Percentiles rank a stretch among this genome's conserved stretches.
These are phyloP conservation scores for Phyllosticta ampelicida DNA, from an alignment of 2,329 filamentous ascomycete genomes.

Conservation along the genomic window DNA sequence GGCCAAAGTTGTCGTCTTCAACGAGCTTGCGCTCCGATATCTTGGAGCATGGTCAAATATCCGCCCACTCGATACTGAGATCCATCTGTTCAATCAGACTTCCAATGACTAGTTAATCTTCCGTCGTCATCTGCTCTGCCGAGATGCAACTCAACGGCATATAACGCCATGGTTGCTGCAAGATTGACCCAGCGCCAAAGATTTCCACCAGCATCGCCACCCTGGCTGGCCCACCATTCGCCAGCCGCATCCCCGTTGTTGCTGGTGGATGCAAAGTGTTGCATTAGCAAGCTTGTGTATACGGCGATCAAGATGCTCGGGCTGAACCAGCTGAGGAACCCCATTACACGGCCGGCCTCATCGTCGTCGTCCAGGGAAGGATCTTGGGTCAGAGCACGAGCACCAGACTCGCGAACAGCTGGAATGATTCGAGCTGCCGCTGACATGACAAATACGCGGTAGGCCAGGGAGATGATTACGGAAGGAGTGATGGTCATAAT, in stretches of 20 bases:
- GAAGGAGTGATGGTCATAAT: conserved; percentile 93
- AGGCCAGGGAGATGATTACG: conserved; percentile 88
- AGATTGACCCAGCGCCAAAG: conserved; percentile 92
- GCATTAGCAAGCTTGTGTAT: conserved; percentile 89
- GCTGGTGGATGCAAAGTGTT: conserved; percentile 75
- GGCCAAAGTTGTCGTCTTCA: neutral
- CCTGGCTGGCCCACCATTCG: conserved; percentile 76
- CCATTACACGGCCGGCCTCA: conserved; percentile 67
- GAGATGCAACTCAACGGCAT: conserved; percentile 81
- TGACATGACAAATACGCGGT: conserved; percentile 91
- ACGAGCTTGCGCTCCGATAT: neutral
- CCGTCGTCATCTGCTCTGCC: conserved; percentile 71
- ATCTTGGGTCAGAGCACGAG: conserved; percentile 71
- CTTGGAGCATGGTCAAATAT: neutral
- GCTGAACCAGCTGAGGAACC: conserved; percentile 84
- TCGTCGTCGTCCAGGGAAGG: conserved; percentile 78
- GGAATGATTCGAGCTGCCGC: conserved; percentile 93
- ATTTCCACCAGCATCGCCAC: conserved; percentile 72
- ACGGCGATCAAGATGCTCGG: conserved; percentile 91
- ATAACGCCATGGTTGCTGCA: conserved; percentile 76
- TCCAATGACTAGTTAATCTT: conserved; percentile 72
- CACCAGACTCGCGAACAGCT: conserved; percentile 77
- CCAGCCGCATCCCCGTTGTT: conserved; percentile 43
- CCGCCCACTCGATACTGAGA: neutral
- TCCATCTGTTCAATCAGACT: conserved; percentile 59